Base-by-base conservation (phyloP, 257 asterid genomes). In the Cynanchum wilfordii region DNA sequence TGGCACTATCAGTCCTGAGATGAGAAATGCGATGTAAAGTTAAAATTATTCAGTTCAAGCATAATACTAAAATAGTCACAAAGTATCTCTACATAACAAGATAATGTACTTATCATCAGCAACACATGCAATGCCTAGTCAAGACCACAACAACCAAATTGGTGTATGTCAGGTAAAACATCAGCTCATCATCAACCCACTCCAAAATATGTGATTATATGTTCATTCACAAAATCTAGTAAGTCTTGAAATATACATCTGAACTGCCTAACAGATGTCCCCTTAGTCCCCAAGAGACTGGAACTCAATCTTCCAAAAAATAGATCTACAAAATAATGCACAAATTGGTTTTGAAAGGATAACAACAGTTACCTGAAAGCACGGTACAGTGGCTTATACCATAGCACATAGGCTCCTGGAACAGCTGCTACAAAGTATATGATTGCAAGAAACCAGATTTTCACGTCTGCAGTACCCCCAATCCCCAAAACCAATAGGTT, bases 371-470 rank as follows among this genome's bases (percentile, higher is more conserved):
- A 87, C 99, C 98, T 95, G 81, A 88, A 88, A 70, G 97, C 96
- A 44, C 96, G 92, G 82, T 95, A 95, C 72, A 95, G 96, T 70
- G 98, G 99, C 74, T 91, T 96, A 73, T 95, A 95, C 98, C 99
- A 95, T 77, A 92, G 56, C 66, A 92, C 88, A 74, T 95, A 95
- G 76, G 95, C 97, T 73, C 98, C 98, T 5, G 99, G 99, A 76
- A 95, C 96, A 64, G 95, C 99, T 25, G 97, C 60, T 82, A 95
- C 87, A 82, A 95, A 89, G 94, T 92, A 95, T 83, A 92, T 95
- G 68, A 95, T 78, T 15, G 98, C 89, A 82, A 95, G 96, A 83
- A 95, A 89, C 98, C 99, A 92, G 82, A 92, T 78, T 79, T 70
- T 77, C 71, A 75, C 79, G 72, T 76, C 82, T 82, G 82, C 72